Percentiles rank a stretch among this genome's conserved stretches.
These are phyloP conservation scores for Pterocarpus macrocarpus DNA, from an alignment of 306 rosid species.

Conservation along the genomic window DNA sequence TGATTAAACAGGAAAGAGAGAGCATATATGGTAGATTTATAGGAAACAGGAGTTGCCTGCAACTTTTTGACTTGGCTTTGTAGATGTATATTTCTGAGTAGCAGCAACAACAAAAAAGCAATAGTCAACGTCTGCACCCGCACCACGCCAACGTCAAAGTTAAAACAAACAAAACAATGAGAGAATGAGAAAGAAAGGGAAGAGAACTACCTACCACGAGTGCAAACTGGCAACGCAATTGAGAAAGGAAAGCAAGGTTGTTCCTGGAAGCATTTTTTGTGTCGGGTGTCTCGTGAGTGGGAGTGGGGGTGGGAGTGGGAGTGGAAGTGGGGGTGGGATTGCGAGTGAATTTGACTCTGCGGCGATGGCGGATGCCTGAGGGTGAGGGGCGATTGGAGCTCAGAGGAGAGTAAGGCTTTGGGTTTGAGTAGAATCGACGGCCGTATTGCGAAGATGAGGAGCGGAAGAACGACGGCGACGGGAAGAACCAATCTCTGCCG, in stretches of 20 bases:
- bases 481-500: slow-evolving; percentile 85
- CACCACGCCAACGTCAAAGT: not conserved
- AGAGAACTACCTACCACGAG: slow-evolving; percentile 50
- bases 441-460: slow-evolving; percentile 52
- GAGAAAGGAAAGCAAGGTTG: slow-evolving; percentile 30
- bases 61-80: slow-evolving; percentile 64
- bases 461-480: slow-evolving; percentile 70
- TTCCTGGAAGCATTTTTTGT: slow-evolving; percentile 21
- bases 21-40: not conserved
- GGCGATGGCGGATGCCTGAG: slow-evolving; percentile 61
- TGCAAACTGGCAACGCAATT: slow-evolving; percentile 57
- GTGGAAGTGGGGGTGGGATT: slow-evolving; percentile 14
- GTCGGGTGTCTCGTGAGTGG: slow-evolving; percentile 39
- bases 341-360: slow-evolving; percentile 60
- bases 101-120: slow-evolving; percentile 57
- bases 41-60: slow-evolving; percentile 57
- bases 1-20: slow-evolving; percentile 3
- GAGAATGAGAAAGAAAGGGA: slow-evolving; percentile 15
- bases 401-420: slow-evolving; percentile 48
- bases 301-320: slow-evolving; percentile 1
- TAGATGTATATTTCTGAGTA: slow-evolving; percentile 64
- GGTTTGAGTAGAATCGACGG: slow-evolving; percentile 61
- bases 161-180: slow-evolving; percentile 4
- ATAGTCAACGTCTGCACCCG: slow-evolving; percentile 64
- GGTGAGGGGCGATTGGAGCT: slow-evolving; percentile 48